Percentiles rank a stretch among this genome's conserved stretches.
Conservation (phyloP, 2,329 filamentous ascomycete species). For the Cordyceps tenuipes region DNA sequence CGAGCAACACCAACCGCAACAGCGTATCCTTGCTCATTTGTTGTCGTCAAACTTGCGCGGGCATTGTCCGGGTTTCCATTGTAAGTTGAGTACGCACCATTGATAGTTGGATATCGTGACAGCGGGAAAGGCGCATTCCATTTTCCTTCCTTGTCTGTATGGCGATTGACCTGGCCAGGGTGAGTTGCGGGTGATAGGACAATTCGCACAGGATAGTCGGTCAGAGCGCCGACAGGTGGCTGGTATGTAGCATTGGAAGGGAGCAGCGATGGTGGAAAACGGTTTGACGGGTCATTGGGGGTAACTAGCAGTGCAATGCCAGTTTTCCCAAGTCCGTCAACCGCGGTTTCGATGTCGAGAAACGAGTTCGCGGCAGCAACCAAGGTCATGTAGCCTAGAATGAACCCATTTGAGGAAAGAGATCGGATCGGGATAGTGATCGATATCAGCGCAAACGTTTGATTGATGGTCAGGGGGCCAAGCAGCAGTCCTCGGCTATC, state of each 20-base stretch:
- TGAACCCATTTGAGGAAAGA: constrained; percentile 49
- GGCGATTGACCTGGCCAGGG: constrained; percentile 36
- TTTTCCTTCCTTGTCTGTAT: constrained; percentile 29
- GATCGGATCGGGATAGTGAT: constrained; percentile 72
- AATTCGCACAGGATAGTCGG: constrained; percentile 44
- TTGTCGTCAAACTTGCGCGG: constrained; percentile 57
- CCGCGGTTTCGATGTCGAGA: constrained; percentile 50
- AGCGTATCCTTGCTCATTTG: constrained; percentile 59
- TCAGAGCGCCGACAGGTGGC: constrained; percentile 31
- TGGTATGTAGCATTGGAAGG: constrained; percentile 40
- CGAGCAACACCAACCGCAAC: constrained; percentile 79
- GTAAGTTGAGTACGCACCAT: constrained; percentile 47
- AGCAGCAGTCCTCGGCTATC: constrained; percentile 56
- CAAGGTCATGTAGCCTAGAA: constrained; percentile 78
- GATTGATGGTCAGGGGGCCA: constrained; percentile 66
- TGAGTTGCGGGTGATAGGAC: constrained; percentile 47
- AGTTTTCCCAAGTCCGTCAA: constrained; percentile 61
- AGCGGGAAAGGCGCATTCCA: constrained; percentile 50
- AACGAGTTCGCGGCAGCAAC: constrained; percentile 62
- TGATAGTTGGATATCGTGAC: constrained; percentile 52
- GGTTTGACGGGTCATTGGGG: constrained; percentile 57
- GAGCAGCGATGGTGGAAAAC: constrained; percentile 39
- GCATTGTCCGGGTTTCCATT: constrained; percentile 52
- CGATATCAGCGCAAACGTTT: constrained; percentile 67
- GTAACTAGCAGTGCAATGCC: constrained; percentile 66